phyloP scores from a whole-genome alignment of 2,329 filamentous ascomycete species.

The Volutella citrinella region DNA sequence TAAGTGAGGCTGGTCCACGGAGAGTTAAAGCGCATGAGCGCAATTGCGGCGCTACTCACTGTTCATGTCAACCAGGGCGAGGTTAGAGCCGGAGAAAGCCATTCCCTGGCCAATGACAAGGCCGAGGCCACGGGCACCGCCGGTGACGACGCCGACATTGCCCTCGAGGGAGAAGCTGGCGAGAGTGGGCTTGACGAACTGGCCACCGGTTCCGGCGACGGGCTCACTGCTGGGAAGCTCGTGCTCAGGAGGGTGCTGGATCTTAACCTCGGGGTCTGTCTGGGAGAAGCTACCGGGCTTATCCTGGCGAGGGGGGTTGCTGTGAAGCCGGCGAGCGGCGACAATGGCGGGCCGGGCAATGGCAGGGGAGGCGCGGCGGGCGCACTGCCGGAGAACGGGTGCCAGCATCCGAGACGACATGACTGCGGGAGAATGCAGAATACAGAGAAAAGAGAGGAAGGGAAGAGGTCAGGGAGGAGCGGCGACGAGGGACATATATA shows the following conservation, averaged over 20 bases:
- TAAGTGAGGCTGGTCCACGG: constrained; percentile 11
- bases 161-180: constrained; percentile 83
- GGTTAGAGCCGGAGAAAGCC: constrained; percentile 80
- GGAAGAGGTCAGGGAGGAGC: too few species aligned
- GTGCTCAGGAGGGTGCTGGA: constrained; percentile 74
- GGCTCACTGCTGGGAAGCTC: constrained; percentile 70
- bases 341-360: constrained; percentile 21
- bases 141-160: constrained; percentile 81
- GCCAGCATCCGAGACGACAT: constrained; percentile 16
- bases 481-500: too few species aligned
- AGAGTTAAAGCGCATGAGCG: background rate
- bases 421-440: background rate
- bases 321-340: constrained; percentile 30
- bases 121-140: constrained; percentile 83
- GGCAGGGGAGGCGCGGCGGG: constrained; percentile 22
- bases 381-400: constrained; percentile 27
- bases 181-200: constrained; percentile 81
- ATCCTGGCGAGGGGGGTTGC: constrained; percentile 32
- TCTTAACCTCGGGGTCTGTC: constrained; percentile 73
- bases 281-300: constrained; percentile 68
- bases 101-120: constrained; percentile 91
- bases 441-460: background rate
- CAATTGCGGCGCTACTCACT: constrained; percentile 57
- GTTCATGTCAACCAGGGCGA: constrained; percentile 93
- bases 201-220: constrained; percentile 72